These are phyloP conservation scores for Cinchona pubescens DNA, from an alignment of 257 asterid genomes.

Conservation along the genomic window DNA sequence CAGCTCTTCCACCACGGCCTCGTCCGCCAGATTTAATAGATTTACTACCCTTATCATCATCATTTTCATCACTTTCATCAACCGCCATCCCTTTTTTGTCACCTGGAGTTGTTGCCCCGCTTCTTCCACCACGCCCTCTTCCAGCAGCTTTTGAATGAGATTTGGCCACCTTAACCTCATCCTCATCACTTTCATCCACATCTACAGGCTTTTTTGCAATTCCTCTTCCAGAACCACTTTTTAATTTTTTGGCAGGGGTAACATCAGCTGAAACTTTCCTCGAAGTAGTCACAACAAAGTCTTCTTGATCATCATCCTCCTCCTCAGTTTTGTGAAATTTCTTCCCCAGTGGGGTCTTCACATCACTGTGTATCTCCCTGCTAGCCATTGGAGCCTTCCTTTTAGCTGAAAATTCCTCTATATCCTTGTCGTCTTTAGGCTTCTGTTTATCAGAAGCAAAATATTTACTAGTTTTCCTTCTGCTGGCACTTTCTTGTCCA, in stretches of 20 bases:
- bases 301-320: conserved; percentile 75
- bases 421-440: conserved; percentile 50
- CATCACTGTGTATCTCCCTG: conserved; percentile 29
- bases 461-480: conserved; percentile 93
- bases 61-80: conserved; percentile 64
- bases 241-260: conserved; percentile 66
- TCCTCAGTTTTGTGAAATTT: conserved; percentile 55
- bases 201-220: conserved; percentile 40
- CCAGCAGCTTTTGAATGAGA: conserved; percentile 58
- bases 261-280: conserved; percentile 41
- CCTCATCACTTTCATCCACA: conserved; percentile 56
- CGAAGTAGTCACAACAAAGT: conserved; percentile 53
- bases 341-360: conserved; percentile 54
- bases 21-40: conserved; percentile 74
- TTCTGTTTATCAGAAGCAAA: conserved; percentile 53
- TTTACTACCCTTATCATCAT: conserved; percentile 50
- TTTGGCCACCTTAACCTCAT: conserved; percentile 36
- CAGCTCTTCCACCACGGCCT: conserved; percentile 88
- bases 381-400: conserved; percentile 49
- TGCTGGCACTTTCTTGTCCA: conserved; percentile 58
- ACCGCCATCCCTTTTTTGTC: conserved; percentile 37
- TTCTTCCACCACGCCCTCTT: conserved; percentile 79
- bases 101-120: conserved; percentile 34
- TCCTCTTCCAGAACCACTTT: conserved; percentile 67
- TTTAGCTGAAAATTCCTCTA: conserved; percentile 51